Evolutionary conservation across 371 early-diverging fungal genomes (phyloP).

Genomic region (Syncephalastrum sp.): DNA sequence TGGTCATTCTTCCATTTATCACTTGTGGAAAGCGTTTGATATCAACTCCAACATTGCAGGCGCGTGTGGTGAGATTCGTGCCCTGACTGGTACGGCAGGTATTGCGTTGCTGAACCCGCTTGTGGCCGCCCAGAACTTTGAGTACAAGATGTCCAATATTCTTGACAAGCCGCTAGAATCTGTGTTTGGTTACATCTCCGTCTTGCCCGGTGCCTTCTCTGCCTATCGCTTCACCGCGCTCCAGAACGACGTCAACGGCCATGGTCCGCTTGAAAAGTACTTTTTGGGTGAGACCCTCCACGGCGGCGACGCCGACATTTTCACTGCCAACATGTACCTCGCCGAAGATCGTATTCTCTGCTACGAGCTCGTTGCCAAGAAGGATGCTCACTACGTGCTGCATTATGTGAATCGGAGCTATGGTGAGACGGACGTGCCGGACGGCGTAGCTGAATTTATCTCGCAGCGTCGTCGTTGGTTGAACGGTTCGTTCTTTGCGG

Average conservation of each 20-base stretch:
- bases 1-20: constrained; percentile 57
- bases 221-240: constrained; percentile 80
- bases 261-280: constrained; percentile 73
- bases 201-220: constrained; percentile 83
- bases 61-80: constrained; percentile 87
- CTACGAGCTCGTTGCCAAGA: constrained; percentile 84
- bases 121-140: constrained; percentile 88
- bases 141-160: constrained; percentile 86
- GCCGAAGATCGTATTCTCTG: constrained; percentile 89
- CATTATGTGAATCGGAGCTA: constrained; percentile 66
- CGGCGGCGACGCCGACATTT: constrained; percentile 63
- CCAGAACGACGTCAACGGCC: constrained; percentile 58
- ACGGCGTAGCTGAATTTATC: constrained; percentile 83
- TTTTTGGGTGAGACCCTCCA: constrained; percentile 73
- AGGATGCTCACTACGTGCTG: constrained; percentile 67
- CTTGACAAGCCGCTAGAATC: constrained; percentile 86
- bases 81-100: constrained; percentile 73
- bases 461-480: constrained; percentile 94
- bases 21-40: constrained; percentile 85
- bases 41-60: constrained; percentile 72
- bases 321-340: constrained; percentile 73
- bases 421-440: constrained; percentile 89
- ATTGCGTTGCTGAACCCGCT: constrained; percentile 77
- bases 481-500: constrained; percentile 95
- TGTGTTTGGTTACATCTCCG: constrained; percentile 82